Conservation (phyloP, 176 grass and related monocot species). For the Bolboschoenus planiculmis region DNA sequence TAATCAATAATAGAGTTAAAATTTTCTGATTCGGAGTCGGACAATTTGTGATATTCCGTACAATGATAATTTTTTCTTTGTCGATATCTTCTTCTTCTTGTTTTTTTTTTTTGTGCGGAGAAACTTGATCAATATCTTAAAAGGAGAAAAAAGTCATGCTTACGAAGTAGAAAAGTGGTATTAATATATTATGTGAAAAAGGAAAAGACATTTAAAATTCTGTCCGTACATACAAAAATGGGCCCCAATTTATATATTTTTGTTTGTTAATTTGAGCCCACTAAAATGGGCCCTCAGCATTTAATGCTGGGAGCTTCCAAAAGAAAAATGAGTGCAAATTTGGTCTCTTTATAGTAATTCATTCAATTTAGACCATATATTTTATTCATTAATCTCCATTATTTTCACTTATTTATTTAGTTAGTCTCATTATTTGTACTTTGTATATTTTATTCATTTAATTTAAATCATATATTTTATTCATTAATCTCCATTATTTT, state of each 20-base stretch:
- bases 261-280: background rate
- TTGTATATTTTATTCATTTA: no score
- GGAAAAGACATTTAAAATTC: background rate
- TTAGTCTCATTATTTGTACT: no score
- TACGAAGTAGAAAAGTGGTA: background rate
- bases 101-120: background rate
- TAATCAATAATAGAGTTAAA: background rate
- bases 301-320: background rate
- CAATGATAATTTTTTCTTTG: no score
- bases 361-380: background rate
- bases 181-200: background rate
- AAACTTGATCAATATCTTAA: background rate
- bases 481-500: no score
- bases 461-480: no score
- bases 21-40: background rate
- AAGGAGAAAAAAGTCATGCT: background rate
- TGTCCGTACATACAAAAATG: background rate
- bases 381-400: background rate
- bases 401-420: no score
- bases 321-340: no score
- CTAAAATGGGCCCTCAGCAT: background rate
- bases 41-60: background rate
- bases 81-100: background rate
- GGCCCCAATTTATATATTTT: background rate
- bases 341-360: background rate